phyloP scores from a whole-genome alignment of 768 basidiomycete species.

The Boletellus ananas region DNA sequence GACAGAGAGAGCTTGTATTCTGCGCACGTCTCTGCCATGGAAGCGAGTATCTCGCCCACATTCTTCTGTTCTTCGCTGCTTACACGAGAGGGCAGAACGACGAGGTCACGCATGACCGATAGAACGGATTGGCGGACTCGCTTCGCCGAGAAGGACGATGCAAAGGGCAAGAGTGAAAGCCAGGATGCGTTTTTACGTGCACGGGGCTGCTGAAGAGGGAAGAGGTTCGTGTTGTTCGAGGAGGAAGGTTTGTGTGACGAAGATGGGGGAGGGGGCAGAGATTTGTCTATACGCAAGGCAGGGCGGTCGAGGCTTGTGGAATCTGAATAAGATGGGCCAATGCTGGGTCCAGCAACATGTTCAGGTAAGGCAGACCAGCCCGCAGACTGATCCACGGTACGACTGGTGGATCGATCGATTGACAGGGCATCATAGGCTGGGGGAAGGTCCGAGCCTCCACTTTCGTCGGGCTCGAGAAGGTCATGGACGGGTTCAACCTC shows the following conservation, averaged over 20 bases:
- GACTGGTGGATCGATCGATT: not conserved
- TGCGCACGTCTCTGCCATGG: slow-evolving; percentile 57
- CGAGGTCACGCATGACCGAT: slow-evolving; percentile 51
- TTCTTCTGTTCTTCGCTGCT: not conserved
- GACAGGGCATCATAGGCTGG: slow-evolving; percentile 16
- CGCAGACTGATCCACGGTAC: not conserved
- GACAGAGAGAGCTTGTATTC: slow-evolving; percentile 43
- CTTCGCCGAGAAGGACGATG: slow-evolving; percentile 30
- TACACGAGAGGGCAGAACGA: slow-evolving; percentile 17
- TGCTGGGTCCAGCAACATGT: not conserved
- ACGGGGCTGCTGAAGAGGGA: not conserved
- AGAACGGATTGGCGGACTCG: slow-evolving; percentile 52
- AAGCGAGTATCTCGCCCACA: slow-evolving; percentile 46
- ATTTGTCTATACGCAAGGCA: not conserved
- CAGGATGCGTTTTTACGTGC: no score
- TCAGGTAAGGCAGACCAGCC: not conserved
- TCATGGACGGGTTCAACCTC: not conserved
- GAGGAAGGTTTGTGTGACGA: not conserved
- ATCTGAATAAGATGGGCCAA: no score
- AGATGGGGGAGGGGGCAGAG: not conserved
- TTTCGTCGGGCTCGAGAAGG: not conserved
- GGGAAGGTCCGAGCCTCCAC: slow-evolving; percentile 1
- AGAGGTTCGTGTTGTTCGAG: not conserved
- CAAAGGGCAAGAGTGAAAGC: slow-evolving; percentile 29
- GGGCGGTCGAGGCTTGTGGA: not conserved